Conservation (phyloP, 2,329 filamentous ascomycete species). For the Curvularia lunata region DNA sequence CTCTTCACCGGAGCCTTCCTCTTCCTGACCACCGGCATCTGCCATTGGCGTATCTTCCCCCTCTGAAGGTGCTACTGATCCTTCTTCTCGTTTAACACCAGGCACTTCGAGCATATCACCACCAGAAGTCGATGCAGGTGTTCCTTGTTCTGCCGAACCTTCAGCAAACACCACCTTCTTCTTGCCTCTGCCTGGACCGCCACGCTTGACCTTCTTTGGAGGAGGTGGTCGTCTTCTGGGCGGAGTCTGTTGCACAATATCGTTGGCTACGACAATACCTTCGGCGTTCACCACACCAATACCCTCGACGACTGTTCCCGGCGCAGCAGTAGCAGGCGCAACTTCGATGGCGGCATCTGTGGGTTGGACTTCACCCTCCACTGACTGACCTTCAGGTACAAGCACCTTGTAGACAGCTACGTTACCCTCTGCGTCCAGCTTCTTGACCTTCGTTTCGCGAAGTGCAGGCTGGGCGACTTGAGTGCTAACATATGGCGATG, state of each 20-base stretch:
- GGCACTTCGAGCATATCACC: conserved; percentile 36
- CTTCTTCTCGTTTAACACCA: conserved; percentile 49
- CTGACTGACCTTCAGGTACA: conserved; percentile 75
- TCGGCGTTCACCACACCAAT: conserved; percentile 66
- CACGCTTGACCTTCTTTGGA: conserved; percentile 78
- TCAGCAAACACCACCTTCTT: conserved; percentile 69
- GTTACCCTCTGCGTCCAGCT: conserved; percentile 77
- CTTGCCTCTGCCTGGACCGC: conserved; percentile 79
- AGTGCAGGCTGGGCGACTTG: conserved; percentile 54
- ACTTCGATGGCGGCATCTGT: conserved; percentile 57
- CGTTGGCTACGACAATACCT: conserved; percentile 62
- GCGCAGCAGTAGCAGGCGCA: conserved; percentile 57
- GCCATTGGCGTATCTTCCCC: conserved; percentile 50
- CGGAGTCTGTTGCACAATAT: conserved; percentile 55
- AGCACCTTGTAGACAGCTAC: conserved; percentile 84
- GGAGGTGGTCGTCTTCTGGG: conserved; percentile 71
- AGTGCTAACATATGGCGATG: conserved; percentile 50
- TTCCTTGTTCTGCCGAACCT: conserved; percentile 50
- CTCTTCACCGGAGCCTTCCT: conserved; percentile 57
- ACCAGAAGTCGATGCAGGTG: conserved; percentile 31
- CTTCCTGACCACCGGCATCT: conserved; percentile 53
- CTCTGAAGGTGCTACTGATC: conserved; percentile 47
- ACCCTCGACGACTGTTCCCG: conserved; percentile 65
- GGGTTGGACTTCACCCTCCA: conserved; percentile 81
- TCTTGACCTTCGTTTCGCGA: conserved; percentile 80